Percentiles rank a stretch among this genome's conserved stretches.
These are phyloP conservation scores for Taphrina populina DNA, from an alignment of 1,139 yeast species.

Conservation along the genomic window DNA sequence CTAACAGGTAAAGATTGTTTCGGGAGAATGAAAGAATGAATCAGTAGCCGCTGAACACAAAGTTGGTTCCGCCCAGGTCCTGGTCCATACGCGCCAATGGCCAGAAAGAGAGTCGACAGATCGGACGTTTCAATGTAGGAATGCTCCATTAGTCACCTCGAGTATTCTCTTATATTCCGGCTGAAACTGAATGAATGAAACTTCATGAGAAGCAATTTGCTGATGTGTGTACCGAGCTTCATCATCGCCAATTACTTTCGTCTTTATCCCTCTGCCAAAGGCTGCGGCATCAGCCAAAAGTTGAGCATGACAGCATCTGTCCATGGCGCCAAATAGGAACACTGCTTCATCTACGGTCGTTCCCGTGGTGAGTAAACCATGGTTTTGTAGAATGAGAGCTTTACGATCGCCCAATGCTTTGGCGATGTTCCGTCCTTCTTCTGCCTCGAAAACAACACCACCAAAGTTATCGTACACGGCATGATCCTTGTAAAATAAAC, in stretches of 20 bases:
- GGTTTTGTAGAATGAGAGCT: constrained; percentile 70
- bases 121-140: constrained; percentile 23
- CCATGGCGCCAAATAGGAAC: constrained; percentile 65
- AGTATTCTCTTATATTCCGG: constrained; percentile 52
- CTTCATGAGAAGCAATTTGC: constrained; percentile 63
- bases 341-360: constrained; percentile 81
- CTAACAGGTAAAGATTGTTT: no score
- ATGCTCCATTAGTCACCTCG: constrained; percentile 27
- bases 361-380: constrained; percentile 77
- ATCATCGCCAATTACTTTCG: constrained; percentile 55
- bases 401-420: constrained; percentile 60
- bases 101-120: no score
- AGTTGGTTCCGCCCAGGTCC: no score
- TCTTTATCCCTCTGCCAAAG: constrained; percentile 43
- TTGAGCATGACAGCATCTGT: constrained; percentile 70
- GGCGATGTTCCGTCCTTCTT: constrained; percentile 69
- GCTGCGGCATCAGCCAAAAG: constrained; percentile 61
- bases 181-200: constrained; percentile 71
- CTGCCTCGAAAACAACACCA: constrained; percentile 74
- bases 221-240: constrained; percentile 69
- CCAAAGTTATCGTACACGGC: constrained; percentile 69
- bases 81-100: no score
- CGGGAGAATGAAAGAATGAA: no score
- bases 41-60: no score
- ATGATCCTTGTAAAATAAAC: constrained; percentile 65